Percentiles rank a stretch among this genome's conserved stretches.
Conservation (phyloP, 768 basidiomycete species). For the Xerocomellus amylosporus region DNA sequence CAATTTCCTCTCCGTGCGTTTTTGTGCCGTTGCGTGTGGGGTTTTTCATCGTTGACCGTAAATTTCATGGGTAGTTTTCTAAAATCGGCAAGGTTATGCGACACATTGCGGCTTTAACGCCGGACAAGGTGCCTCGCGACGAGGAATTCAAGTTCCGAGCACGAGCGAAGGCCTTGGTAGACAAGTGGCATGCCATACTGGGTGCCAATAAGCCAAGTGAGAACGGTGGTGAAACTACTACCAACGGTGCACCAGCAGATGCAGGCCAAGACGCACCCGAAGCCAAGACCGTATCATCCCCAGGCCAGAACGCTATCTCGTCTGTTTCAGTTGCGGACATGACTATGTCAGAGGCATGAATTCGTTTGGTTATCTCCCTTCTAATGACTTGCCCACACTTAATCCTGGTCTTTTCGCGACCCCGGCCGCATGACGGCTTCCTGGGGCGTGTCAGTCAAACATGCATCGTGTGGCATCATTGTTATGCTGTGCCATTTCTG, state of each 20-base stretch:
- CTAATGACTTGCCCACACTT: conserved; percentile 7
- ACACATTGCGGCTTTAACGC: conserved; percentile 49
- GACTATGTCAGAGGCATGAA: conserved; percentile 43
- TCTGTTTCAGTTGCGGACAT: conserved; percentile 36
- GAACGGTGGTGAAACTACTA: conserved; percentile 26
- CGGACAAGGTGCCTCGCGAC: conserved; percentile 45
- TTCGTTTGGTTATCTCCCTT: conserved; percentile 10
- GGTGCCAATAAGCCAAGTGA: conserved; percentile 34
- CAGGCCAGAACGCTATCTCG: conserved; percentile 28
- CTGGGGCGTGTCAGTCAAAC: conserved; percentile 17
- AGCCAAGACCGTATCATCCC: conserved; percentile 21
- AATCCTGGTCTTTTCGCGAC: conserved; percentile 18
- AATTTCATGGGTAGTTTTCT: conserved; percentile 33
- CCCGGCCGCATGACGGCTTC: conserved; percentile 5
- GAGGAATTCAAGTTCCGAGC: conserved; percentile 53
- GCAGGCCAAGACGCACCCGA: conserved; percentile 16
- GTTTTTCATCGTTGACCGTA: conserved; percentile 7
- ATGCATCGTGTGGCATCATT: conserved; percentile 21
- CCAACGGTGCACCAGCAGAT: conserved; percentile 28
- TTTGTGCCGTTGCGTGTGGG: conserved; percentile 1
- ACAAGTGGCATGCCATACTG: conserved; percentile 43
- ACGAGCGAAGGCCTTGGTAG: conserved; percentile 46
- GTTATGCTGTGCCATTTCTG: conserved; percentile 24
- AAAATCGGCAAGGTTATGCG: conserved; percentile 63
- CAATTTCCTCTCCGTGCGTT: conserved; percentile 60